Percentiles rank a stretch among this genome's conserved stretches.
These are phyloP conservation scores for Athelia sp. DNA, from an alignment of 1,284 basidiomycete genomes.

Conservation along the genomic window DNA sequence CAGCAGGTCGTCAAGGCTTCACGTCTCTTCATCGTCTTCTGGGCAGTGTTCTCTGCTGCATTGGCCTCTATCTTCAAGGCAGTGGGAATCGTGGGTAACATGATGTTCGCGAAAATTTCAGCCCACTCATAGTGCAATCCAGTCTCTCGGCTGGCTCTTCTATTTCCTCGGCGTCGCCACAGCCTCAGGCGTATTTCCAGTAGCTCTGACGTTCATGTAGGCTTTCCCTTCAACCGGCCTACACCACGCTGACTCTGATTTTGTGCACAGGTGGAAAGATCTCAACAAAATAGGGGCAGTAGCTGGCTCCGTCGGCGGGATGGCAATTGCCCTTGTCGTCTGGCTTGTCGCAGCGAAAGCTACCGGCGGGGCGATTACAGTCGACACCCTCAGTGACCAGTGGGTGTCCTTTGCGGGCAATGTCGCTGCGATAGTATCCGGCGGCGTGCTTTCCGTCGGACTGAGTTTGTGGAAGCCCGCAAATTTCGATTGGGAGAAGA, in stretches of 20 bases:
- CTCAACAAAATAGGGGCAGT: constrained; percentile 19
- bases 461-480: constrained; percentile 32
- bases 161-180: constrained; percentile 27
- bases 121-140: constrained; percentile 9
- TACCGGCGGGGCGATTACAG: constrained; percentile 34
- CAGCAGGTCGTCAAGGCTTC: constrained; percentile 23
- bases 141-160: constrained; percentile 18
- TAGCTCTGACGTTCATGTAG: constrained; percentile 18
- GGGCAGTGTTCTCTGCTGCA: constrained; percentile 37
- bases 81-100: constrained; percentile 29
- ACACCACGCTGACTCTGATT: not conserved
- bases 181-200: constrained; percentile 27
- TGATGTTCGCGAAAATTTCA: constrained; percentile 24
- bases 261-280: constrained; percentile 13
- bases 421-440: constrained; percentile 39
- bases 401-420: constrained; percentile 38
- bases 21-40: constrained; percentile 31
- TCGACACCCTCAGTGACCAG: constrained; percentile 27
- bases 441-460: constrained; percentile 36
- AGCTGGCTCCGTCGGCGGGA: constrained; percentile 39
- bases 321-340: constrained; percentile 36
- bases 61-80: constrained; percentile 45
- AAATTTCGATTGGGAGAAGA: constrained; percentile 34
- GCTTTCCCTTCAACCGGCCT: too few species aligned
- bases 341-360: constrained; percentile 41